Percentiles rank a stretch among this genome's conserved stretches.
phyloP scores from a whole-genome alignment of 2,329 filamentous ascomycete genomes.

The Penicillium sp. region DNA sequence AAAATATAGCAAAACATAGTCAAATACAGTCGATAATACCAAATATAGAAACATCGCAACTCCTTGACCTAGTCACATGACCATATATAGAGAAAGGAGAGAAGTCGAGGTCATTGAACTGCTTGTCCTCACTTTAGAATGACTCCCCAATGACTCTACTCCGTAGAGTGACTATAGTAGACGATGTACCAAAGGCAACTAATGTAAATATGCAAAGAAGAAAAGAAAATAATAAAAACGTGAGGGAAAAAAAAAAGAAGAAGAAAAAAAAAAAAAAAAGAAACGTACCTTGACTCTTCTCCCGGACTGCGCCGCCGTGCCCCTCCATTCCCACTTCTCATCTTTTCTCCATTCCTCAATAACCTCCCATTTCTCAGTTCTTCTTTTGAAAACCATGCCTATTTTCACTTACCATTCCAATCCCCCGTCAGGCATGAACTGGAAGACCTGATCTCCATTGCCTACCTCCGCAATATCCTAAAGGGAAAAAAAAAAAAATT shows the following conservation, averaged over 20 bases:
- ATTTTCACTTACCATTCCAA: slow-evolving; percentile 26
- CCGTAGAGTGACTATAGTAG: no score
- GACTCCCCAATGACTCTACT: not conserved
- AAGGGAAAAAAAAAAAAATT: slow-evolving; percentile 24
- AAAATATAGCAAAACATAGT: not conserved
- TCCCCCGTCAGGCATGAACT: slow-evolving; percentile 42
- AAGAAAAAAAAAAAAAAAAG: not conserved
- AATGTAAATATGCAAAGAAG: not conserved
- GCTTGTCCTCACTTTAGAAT: not conserved
- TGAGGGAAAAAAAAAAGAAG: not conserved
- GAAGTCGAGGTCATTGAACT: not conserved
- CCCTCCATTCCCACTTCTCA: slow-evolving; percentile 18
- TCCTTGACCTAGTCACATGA: slow-evolving; percentile 7
- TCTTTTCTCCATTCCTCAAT: slow-evolving; percentile 15
- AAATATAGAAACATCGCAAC: not conserved
- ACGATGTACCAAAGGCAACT: not conserved
- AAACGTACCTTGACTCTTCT: not conserved
- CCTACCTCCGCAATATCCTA: slow-evolving; percentile 11
- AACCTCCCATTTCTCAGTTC: slow-evolving; percentile 19
- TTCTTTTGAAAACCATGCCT: slow-evolving; percentile 31
- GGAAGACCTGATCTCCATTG: slow-evolving; percentile 29
- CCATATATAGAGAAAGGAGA: slow-evolving; percentile 4
- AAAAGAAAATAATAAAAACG: not conserved
- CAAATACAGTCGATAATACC: not conserved
- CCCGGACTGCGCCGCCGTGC: slow-evolving; percentile 28